A percentile compares a stretch with the other conserved stretches of the same genome.
These are phyloP conservation scores for Hypoxylon cercidicola DNA, from an alignment of 495 filamentous ascomycete species.

Conservation along the genomic window DNA sequence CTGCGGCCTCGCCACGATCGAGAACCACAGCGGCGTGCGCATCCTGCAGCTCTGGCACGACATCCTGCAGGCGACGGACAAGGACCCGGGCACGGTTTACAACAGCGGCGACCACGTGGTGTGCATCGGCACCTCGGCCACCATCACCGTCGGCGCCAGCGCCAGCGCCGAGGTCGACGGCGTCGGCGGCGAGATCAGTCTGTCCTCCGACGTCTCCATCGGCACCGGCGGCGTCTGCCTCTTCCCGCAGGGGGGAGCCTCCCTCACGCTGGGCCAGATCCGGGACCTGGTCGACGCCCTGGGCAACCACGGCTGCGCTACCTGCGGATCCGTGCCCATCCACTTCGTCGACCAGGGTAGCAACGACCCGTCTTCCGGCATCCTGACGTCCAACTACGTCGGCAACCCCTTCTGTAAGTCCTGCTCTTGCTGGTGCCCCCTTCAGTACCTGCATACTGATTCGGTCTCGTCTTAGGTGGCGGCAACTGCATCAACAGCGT, in stretches of 20 bases:
- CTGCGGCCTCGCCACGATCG: slow-evolving; percentile 19
- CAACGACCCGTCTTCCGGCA: slow-evolving; percentile 38
- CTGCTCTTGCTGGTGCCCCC: not conserved
- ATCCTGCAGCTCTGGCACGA: slow-evolving; percentile 27
- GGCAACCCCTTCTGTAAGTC: slow-evolving; percentile 31
- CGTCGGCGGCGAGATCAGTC: slow-evolving; percentile 3
- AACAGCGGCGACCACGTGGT: slow-evolving; percentile 25
- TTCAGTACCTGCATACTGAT: not conserved
- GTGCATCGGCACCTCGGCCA: slow-evolving; percentile 17
- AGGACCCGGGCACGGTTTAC: slow-evolving; percentile 23
- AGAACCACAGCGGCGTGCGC: slow-evolving; percentile 4
- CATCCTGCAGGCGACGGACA: slow-evolving; percentile 8
- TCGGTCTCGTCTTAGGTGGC: not conserved
- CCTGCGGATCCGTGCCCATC: slow-evolving; percentile 41
- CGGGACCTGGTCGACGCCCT: slow-evolving; percentile 21
- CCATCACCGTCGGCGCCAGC: slow-evolving; percentile 17
- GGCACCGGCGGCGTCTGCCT: slow-evolving; percentile 24
- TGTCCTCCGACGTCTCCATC: not conserved
- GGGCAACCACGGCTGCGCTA: slow-evolving; percentile 33
- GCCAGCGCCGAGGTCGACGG: slow-evolving; percentile 15
- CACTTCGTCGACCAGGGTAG: slow-evolving; percentile 38
- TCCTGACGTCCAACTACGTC: slow-evolving; percentile 46
- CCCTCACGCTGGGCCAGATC: slow-evolving; percentile 28
- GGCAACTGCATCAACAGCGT: slow-evolving; percentile 25
- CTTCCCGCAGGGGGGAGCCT: slow-evolving; percentile 25